phyloP scores from a whole-genome alignment of 169 alveolate genomes.

The Plasmodium chabaudi region DNA sequence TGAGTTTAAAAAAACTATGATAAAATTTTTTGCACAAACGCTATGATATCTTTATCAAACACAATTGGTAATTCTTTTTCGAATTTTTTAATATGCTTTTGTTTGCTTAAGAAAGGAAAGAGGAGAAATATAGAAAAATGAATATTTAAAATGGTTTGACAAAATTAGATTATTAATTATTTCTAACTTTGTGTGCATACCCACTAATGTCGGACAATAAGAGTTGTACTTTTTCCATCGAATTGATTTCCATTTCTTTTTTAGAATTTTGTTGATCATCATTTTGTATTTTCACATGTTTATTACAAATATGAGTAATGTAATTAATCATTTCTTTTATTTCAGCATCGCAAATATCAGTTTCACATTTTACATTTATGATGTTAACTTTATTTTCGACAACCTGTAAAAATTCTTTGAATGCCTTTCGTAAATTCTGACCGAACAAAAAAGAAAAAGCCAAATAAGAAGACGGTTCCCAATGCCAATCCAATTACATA shows the following conservation, averaged over 20 bases:
- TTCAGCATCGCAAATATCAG: conserved; percentile 41
- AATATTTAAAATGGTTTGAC: background rate
- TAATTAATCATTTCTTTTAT: conserved; percentile 25
- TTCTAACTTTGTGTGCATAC: background rate
- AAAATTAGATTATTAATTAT: background rate
- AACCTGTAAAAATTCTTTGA: conserved; percentile 25
- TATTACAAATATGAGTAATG: conserved; percentile 32
- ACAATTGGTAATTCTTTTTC: conserved; percentile 36
- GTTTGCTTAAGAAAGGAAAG: conserved; percentile 28
- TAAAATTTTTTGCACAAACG: conserved; percentile 32
- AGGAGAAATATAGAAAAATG: background rate
- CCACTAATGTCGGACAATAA: conserved; percentile 58
- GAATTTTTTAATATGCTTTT: conserved; percentile 61
- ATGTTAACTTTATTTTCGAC: conserved; percentile 39
- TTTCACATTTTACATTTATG: conserved; percentile 25
- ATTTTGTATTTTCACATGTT: background rate
- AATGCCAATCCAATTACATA: too few species aligned
- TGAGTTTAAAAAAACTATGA: conserved; percentile 13
- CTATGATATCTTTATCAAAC: conserved; percentile 32
- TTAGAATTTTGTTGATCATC: background rate
- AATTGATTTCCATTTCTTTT: conserved; percentile 12
- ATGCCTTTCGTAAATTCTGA: conserved; percentile 26
- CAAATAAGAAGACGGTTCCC: too few species aligned
- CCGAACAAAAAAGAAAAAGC: background rate
- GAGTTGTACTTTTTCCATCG: conserved; percentile 43